Conservation (phyloP, 257 asterid genomes). For the Nicotiana tomentosiformis region DNA sequence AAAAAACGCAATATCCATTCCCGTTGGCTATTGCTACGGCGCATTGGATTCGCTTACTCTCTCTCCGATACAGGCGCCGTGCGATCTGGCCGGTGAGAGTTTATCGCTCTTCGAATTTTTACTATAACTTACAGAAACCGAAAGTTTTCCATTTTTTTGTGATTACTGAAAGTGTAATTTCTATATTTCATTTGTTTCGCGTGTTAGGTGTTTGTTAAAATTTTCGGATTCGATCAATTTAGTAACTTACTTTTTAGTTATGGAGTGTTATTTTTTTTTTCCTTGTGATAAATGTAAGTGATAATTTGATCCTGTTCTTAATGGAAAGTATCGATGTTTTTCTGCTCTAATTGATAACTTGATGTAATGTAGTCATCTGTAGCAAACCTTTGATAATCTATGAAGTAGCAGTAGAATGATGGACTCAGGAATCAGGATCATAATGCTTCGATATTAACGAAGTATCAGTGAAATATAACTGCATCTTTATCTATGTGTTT, state of each 20-base stretch:
- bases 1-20: background rate
- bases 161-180: background rate
- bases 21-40: background rate
- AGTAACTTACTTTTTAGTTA: background rate
- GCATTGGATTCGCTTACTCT: background rate
- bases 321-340: background rate
- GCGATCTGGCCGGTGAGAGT: background rate
- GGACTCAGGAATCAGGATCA: background rate
- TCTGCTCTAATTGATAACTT: background rate
- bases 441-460: background rate
- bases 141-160: background rate
- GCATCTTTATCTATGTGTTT: background rate
- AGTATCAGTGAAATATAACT: background rate
- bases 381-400: background rate
- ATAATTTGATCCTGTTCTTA: background rate
- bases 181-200: background rate
- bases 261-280: background rate
- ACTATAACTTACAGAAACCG: background rate
- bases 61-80: background rate
- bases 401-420: background rate
- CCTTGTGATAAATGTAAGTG: background rate
- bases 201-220: background rate
- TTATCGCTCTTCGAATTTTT: background rate
- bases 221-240: background rate
- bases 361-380: background rate